phyloP scores from a whole-genome alignment of 2,329 filamentous ascomycete genomes.

The Tothia fuscella region DNA sequence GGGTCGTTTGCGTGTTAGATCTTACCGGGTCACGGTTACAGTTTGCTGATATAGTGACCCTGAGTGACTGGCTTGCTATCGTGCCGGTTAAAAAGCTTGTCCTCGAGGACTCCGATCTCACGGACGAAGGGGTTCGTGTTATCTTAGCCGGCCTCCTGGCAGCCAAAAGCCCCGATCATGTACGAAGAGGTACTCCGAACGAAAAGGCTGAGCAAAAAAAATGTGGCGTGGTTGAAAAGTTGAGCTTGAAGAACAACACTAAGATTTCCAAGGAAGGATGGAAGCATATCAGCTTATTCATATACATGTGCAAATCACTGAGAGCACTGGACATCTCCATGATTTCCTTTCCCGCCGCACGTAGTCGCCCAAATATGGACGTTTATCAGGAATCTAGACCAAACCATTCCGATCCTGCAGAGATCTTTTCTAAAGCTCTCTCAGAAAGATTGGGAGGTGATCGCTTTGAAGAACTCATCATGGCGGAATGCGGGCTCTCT shows the following conservation, averaged over 20 bases:
- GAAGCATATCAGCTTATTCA: constrained; percentile 80
- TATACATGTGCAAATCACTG: constrained; percentile 79
- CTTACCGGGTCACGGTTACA: constrained; percentile 76
- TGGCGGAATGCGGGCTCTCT: constrained; percentile 66
- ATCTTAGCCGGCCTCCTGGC: constrained; percentile 77
- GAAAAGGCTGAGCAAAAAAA: constrained; percentile 29
- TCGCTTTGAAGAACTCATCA: constrained; percentile 67
- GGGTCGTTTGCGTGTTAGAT: constrained; percentile 73
- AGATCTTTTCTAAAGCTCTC: constrained; percentile 62
- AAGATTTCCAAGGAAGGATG: constrained; percentile 80
- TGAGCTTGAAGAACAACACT: constrained; percentile 78
- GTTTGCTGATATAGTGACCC: constrained; percentile 68
- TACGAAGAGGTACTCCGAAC: constrained; percentile 21
- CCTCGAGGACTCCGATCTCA: constrained; percentile 76
- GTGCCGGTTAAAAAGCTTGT: constrained; percentile 81
- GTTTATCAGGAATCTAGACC: constrained; percentile 12
- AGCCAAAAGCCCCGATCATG: constrained; percentile 53
- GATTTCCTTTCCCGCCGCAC: constrained; percentile 56
- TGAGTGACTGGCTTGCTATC: constrained; percentile 88
- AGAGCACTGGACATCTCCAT: constrained; percentile 79
- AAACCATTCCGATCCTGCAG: constrained; percentile 40
- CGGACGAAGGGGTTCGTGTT: constrained; percentile 75
- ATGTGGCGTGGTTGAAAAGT: constrained; percentile 69
- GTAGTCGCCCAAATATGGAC: constrained; percentile 11
- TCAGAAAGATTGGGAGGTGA: constrained; percentile 64